These are phyloP conservation scores for Claviceps humidiphila DNA, from an alignment of 2,329 filamentous ascomycete genomes.

Conservation along the genomic window DNA sequence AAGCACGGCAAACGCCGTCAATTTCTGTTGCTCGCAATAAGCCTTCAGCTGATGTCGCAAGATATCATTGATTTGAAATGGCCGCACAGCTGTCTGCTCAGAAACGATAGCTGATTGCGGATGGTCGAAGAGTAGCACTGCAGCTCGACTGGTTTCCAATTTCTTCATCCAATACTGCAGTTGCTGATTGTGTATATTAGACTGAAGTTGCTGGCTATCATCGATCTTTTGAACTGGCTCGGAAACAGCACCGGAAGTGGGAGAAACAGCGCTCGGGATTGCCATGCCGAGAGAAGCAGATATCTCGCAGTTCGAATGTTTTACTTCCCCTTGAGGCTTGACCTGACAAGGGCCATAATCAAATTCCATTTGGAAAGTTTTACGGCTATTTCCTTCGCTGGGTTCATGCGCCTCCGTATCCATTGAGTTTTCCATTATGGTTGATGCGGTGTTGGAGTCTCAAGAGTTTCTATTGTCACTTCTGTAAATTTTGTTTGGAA, in stretches of 20 bases:
- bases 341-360: not conserved
- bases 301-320: not conserved
- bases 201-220: not conserved
- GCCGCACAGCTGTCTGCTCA: constrained; percentile 5
- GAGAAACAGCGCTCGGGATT: not conserved
- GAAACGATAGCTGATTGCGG: constrained; percentile 8
- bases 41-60: constrained; percentile 5
- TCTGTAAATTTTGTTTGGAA: too few relatives aligned
- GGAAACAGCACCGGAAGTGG: not conserved
- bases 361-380: not conserved
- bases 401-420: not conserved
- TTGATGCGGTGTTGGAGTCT: too few relatives aligned
- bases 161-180: constrained; percentile 13
- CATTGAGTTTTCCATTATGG: not conserved
- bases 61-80: constrained; percentile 3
- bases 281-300: not conserved
- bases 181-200: constrained; percentile 6
- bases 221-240: not conserved
- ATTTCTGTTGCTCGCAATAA: constrained; percentile 6
- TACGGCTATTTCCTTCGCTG: not conserved
- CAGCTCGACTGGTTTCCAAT: constrained; percentile 8
- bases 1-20: constrained; percentile 9
- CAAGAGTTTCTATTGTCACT: too few relatives aligned
- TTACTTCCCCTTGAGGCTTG: not conserved
- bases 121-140: constrained; percentile 9